Conservation (phyloP, 305 asterid species). For the Rubia balearica region DNA sequence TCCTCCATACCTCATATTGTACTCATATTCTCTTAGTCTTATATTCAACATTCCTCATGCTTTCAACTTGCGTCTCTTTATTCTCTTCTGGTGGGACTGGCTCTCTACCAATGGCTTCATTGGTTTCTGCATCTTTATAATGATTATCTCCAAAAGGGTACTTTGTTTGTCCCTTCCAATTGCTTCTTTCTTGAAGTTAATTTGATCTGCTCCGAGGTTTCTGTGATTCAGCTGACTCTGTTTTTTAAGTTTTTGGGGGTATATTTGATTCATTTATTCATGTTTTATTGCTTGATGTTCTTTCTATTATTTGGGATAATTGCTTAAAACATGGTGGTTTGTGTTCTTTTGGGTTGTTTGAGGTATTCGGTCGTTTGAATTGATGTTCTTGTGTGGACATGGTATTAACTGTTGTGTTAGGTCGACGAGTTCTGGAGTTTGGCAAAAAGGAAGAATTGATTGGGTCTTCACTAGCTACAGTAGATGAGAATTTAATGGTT, state of each 20-base stretch:
- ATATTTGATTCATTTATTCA: background rate
- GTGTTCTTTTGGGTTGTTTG: background rate
- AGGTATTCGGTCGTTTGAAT: background rate
- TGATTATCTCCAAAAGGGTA: constrained; percentile 25
- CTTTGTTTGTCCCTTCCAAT: constrained; percentile 1
- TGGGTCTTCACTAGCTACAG: no score
- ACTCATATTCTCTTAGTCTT: background rate
- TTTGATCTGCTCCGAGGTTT: background rate
- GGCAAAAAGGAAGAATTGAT: background rate
- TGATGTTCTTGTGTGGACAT: background rate
- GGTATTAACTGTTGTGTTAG: background rate
- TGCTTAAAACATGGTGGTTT: background rate
- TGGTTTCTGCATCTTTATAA: constrained; percentile 21
- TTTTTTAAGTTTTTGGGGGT: background rate
- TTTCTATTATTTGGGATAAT: background rate
- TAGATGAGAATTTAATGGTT: no score
- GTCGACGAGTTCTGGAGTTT: background rate
- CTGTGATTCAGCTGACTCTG: background rate
- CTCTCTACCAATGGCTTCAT: constrained; percentile 12
- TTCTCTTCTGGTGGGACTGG: constrained; percentile 22
- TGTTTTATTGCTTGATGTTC: constrained; percentile 1
- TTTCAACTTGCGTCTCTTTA: constrained; percentile 22
- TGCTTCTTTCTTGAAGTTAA: background rate
- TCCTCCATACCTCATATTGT: background rate
- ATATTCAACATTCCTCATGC: background rate